Percentiles rank a stretch among this genome's conserved stretches.
phyloP scores from a whole-genome alignment of 768 basidiomycete genomes.

The Guyanaporus albipodus region DNA sequence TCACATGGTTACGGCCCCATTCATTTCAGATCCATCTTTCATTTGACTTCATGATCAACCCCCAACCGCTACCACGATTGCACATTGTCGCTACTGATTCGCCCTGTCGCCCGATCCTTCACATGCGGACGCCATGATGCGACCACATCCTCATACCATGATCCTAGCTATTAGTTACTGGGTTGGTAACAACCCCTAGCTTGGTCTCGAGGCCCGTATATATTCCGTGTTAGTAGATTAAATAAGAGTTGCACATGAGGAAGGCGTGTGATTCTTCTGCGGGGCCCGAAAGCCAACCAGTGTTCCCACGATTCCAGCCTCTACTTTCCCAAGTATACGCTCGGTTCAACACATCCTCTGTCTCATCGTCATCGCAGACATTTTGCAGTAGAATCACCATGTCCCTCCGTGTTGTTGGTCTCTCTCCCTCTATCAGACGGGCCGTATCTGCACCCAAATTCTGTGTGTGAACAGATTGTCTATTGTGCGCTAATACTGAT shows the following conservation, averaged over 20 bases:
- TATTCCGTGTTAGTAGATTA: too few relatives aligned
- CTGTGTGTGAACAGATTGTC: conserved; percentile 22
- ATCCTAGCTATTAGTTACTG: background rate
- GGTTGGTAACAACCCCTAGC: conserved; percentile 3
- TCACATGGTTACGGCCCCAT: conserved; percentile 4
- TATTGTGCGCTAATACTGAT: too few relatives aligned
- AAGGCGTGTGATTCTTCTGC: conserved; percentile 11
- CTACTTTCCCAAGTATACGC: background rate
- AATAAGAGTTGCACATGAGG: background rate
- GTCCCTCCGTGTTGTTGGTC: conserved; percentile 50
- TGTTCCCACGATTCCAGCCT: conserved; percentile 19
- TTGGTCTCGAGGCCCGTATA: conserved; percentile 11
- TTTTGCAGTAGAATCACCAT: conserved; percentile 28
- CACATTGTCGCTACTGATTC: conserved; percentile 9
- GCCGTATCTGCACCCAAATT: conserved; percentile 37
- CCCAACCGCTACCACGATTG: background rate
- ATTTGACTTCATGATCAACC: background rate
- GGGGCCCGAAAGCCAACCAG: too few relatives aligned
- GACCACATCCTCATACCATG: background rate
- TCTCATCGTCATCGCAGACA: background rate
- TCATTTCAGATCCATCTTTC: background rate
- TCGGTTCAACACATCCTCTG: too few relatives aligned
- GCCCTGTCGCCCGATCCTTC: conserved; percentile 2
- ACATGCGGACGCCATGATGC: conserved; percentile 6
- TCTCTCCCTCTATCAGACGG: conserved; percentile 54